phyloP scores from a whole-genome alignment of 768 basidiomycete genomes.

The Lenzites betulinus region DNA sequence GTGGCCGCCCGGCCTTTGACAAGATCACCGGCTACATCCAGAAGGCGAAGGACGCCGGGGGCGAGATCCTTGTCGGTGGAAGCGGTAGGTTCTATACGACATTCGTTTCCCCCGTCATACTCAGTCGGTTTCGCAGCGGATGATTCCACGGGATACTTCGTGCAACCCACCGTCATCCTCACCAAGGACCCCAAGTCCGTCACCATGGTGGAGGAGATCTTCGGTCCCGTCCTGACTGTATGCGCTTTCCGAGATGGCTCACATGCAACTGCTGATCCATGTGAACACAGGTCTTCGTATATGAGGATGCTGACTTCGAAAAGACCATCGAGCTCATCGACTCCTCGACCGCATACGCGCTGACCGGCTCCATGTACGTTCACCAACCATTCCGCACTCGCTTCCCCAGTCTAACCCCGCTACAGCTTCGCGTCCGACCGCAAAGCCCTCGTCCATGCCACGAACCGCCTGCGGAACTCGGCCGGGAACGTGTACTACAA shows the following conservation, averaged over 20 bases:
- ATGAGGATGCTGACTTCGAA: slow-evolving; percentile 84
- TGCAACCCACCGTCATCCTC: slow-evolving; percentile 92
- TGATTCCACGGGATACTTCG: slow-evolving; percentile 89
- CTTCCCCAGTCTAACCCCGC: slow-evolving; percentile 14
- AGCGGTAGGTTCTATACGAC: slow-evolving; percentile 46
- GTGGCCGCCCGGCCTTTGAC: slow-evolving; percentile 86
- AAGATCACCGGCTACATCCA: slow-evolving; percentile 81
- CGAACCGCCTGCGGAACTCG: slow-evolving; percentile 82
- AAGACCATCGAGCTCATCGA: slow-evolving; percentile 87
- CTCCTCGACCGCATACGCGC: slow-evolving; percentile 80
- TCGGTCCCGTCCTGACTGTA: slow-evolving; percentile 93
- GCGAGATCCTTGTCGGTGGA: slow-evolving; percentile 87
- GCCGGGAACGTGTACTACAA: slow-evolving; percentile 99
- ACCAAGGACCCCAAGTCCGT: slow-evolving; percentile 88
- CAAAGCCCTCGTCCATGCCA: slow-evolving; percentile 74
- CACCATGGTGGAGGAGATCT: slow-evolving; percentile 94
- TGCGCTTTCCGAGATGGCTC: background rate
- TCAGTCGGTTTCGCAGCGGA: slow-evolving; percentile 52
- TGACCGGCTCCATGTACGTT: slow-evolving; percentile 91
- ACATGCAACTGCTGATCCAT: background rate
- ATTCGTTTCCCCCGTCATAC: background rate
- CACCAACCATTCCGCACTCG: background rate
- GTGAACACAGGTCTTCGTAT: slow-evolving; percentile 71
- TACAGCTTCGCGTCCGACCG: slow-evolving; percentile 82
- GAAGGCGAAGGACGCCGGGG: slow-evolving; percentile 88